Evolutionary conservation across 2,329 filamentous ascomycete genomes (phyloP), one percentile per base, ranked within the genome.

Genomic region (Neonectria sp.): DNA sequence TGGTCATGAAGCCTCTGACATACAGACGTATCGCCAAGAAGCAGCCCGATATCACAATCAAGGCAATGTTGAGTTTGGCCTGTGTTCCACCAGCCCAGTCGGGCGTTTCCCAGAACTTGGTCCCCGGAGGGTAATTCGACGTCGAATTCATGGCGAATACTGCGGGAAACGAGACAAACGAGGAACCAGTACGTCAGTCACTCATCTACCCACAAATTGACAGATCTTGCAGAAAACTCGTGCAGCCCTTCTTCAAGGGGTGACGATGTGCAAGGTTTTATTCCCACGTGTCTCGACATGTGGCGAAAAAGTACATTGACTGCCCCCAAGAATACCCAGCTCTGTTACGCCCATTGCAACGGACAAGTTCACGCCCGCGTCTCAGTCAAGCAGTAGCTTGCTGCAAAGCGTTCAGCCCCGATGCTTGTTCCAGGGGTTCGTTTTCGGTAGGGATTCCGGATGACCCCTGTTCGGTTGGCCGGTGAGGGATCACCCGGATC

Each of bases 21-120:
- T 60, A 60, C 5, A 60, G 48, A 45, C 58, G 58, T 4, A 49
- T 60, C 48, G 25, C 35, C 58, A 60, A 45, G 48, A 60, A 45
- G 35, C 58, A 60, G 25, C 35, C 11, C 6, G 58, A 60, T 17
- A 60, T 45, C 3, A 45, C 25, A 17, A 60, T 53, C 58, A 60
- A 60, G 48, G 58, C 58, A 60, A 60, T 53, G 48, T 60, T 60
- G 48, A 60, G 58, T 33, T 33, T 60, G 35, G 58, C 58, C 48
- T 60, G 58, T 45, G 58, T 53, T 25, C 58, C 58, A 31, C 58
- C 58, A 4, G 58, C 58, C 58, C 58, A 60, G 58, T 60, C 58
- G n/a, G 58, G 35, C 48, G 58, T 60, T 46, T 60, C 58, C 58
- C 58, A 60, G 58, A 60, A 60, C 11, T 60, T 45, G 24, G 58